These are phyloP conservation scores for Pseudocercospora fijiensis DNA, from an alignment of 2,329 filamentous ascomycete genomes.

Conservation along the genomic window DNA sequence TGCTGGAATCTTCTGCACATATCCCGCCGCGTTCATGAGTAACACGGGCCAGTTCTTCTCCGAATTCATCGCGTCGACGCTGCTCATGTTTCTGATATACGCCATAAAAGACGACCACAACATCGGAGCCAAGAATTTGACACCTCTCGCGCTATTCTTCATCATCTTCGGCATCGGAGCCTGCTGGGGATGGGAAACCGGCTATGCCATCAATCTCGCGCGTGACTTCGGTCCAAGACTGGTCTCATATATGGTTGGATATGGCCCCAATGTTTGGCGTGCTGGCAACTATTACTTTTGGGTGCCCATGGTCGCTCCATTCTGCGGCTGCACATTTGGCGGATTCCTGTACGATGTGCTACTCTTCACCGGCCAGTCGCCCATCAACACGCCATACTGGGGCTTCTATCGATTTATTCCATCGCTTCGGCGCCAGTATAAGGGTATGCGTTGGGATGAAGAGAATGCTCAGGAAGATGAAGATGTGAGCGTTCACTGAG, in stretches of 20 bases:
- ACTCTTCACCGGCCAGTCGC: conserved; percentile 68
- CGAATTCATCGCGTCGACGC: conserved; percentile 66
- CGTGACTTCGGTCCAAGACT: conserved; percentile 70
- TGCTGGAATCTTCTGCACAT: conserved; percentile 71
- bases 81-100: conserved; percentile 72
- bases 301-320: conserved; percentile 72
- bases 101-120: conserved; percentile 62
- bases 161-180: conserved; percentile 71
- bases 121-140: conserved; percentile 57
- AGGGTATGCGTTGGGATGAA: conserved; percentile 28
- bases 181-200: conserved; percentile 72
- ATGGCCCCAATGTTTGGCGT: conserved; percentile 65
- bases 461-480: conserved; percentile 27
- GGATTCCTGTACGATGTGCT: conserved; percentile 67
- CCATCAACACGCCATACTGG: conserved; percentile 66
- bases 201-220: conserved; percentile 72
- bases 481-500: background rate
- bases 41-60: conserved; percentile 68
- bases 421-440: conserved; percentile 29
- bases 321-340: conserved; percentile 63
- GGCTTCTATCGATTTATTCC: conserved; percentile 55
- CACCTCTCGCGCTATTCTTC: conserved; percentile 66
- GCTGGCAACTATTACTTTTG: conserved; percentile 71
- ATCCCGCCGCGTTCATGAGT: conserved; percentile 66
- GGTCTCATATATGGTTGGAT: conserved; percentile 66